A percentile compares a stretch with the other conserved stretches of the same genome.
These are phyloP conservation scores for Phaffia rhodozyma DNA, from an alignment of 1,284 basidiomycete genomes.

Conservation along the genomic window DNA sequence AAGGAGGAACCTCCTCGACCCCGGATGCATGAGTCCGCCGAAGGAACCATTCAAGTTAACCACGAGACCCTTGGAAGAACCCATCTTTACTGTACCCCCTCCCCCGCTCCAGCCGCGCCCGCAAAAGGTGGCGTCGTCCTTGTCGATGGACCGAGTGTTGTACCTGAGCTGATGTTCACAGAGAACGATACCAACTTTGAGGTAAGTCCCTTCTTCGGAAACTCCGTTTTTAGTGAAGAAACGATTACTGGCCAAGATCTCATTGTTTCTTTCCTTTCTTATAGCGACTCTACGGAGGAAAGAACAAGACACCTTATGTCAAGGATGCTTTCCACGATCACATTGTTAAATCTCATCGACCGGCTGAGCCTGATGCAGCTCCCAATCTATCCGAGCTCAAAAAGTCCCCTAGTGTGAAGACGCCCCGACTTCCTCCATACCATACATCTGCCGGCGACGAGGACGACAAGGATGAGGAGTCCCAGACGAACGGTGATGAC, in stretches of 20 bases:
- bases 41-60: slow-evolving; percentile 53
- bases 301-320: slow-evolving; percentile 68
- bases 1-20: slow-evolving; percentile 67
- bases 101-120: slow-evolving; percentile 74
- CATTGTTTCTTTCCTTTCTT: not conserved
- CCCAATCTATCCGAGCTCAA: slow-evolving; percentile 20
- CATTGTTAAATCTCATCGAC: slow-evolving; percentile 74
- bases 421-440: slow-evolving; percentile 23
- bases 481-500: slow-evolving; percentile 21
- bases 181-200: slow-evolving; percentile 96
- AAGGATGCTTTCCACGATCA: slow-evolving; percentile 99
- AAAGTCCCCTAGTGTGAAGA: slow-evolving; percentile 22
- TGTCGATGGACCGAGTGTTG: slow-evolving; percentile 53
- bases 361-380: slow-evolving; percentile 34
- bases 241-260: not conserved
- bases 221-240: not conserved
- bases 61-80: slow-evolving; percentile 63
- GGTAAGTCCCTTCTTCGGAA: slow-evolving; percentile 22
- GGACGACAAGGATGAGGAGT: slow-evolving; percentile 23
- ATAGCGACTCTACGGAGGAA: slow-evolving; percentile 68
- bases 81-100: slow-evolving; percentile 79
- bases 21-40: slow-evolving; percentile 43
- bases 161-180: slow-evolving; percentile 77
- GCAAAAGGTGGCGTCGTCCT: slow-evolving; percentile 45
- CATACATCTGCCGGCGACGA: slow-evolving; percentile 21